Evolutionary conservation across 2,329 filamentous ascomycete genomes (phyloP).

Genomic region (Diplodia sapinea): DNA sequence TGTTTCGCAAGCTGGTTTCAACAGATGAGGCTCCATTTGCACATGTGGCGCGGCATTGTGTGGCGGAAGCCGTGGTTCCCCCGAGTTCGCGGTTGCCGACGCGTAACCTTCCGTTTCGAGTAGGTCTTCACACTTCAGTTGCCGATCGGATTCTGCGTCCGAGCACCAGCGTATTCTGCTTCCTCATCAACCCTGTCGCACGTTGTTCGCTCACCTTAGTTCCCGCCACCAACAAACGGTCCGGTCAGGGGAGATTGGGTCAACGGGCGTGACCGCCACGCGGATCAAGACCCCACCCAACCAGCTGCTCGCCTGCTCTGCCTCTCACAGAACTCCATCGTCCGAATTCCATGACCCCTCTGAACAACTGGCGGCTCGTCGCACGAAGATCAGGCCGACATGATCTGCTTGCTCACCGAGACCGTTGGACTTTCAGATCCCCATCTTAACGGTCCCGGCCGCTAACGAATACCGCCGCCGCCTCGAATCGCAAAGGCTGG

Average conservation of each 20-base stretch:
- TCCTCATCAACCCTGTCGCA: background rate
- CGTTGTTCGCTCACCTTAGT: background rate
- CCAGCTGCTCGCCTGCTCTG: background rate
- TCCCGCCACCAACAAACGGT: constrained; percentile 20
- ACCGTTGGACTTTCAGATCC: background rate
- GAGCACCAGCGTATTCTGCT: background rate
- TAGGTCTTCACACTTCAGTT: background rate
- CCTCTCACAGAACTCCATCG: background rate
- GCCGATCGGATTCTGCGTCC: background rate
- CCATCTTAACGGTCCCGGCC: constrained; percentile 2
- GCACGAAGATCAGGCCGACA: constrained; percentile 4
- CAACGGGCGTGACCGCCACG: constrained; percentile 14
- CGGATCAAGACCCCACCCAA: background rate
- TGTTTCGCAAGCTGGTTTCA: constrained; percentile 12
- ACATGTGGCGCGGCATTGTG: background rate
- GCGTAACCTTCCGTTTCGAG: constrained; percentile 8
- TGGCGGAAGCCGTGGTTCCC: background rate
- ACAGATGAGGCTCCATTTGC: constrained; percentile 3
- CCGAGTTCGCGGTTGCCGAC: background rate
- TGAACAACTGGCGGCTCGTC: constrained; percentile 9
- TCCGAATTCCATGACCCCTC: no score
- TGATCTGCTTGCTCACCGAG: constrained; percentile 3
- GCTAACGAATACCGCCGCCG: constrained; percentile 15
- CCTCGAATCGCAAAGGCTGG: background rate
- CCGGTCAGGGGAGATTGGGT: constrained; percentile 12